A percentile compares a stretch with the other conserved stretches of the same genome.
Evolutionary conservation across 257 asterid species (phyloP).

Genomic region (Solanum pimpinellifolium): DNA sequence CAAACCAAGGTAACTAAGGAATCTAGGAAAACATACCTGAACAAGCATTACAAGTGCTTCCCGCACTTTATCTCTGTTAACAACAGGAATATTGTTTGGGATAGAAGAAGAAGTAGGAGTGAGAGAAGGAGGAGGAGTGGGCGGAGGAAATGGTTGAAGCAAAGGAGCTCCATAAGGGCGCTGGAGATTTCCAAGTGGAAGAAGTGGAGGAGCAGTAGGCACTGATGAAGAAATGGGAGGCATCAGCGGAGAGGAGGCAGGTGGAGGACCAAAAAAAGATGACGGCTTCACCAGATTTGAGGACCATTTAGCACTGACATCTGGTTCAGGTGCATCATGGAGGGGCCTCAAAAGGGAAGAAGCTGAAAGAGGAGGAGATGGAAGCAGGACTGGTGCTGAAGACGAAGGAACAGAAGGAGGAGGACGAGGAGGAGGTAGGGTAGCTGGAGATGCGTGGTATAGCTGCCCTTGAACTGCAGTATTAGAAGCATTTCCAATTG

Average conservation of each 20-base stretch:
- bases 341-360: constrained; percentile 47
- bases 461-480: constrained; percentile 41
- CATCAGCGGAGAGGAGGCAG: constrained; percentile 47
- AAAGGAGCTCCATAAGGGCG: constrained; percentile 90
- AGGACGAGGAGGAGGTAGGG: constrained; percentile 31
- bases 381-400: constrained; percentile 32
- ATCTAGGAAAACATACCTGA: constrained; percentile 44
- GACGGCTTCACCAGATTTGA: constrained; percentile 88
- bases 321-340: constrained; percentile 39
- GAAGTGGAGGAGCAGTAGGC: constrained; percentile 76
- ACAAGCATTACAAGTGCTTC: constrained; percentile 75
- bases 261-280: constrained; percentile 55
- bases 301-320: constrained; percentile 25
- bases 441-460: constrained; percentile 29
- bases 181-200: constrained; percentile 44
- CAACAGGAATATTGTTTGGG: constrained; percentile 39
- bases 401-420: constrained; percentile 31
- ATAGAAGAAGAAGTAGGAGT: constrained; percentile 50
- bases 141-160: constrained; percentile 99
- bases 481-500: constrained; percentile 42
- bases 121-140: constrained; percentile 91
- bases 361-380: constrained; percentile 31
- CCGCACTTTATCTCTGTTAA: constrained; percentile 70
- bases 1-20: background rate
- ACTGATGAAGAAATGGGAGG: constrained; percentile 60